Evolutionary conservation across 1,284 basidiomycete genomes (phyloP), one percentile per base, ranked within the genome.

Genomic region (Pyrrhoderma lamaoense): DNA sequence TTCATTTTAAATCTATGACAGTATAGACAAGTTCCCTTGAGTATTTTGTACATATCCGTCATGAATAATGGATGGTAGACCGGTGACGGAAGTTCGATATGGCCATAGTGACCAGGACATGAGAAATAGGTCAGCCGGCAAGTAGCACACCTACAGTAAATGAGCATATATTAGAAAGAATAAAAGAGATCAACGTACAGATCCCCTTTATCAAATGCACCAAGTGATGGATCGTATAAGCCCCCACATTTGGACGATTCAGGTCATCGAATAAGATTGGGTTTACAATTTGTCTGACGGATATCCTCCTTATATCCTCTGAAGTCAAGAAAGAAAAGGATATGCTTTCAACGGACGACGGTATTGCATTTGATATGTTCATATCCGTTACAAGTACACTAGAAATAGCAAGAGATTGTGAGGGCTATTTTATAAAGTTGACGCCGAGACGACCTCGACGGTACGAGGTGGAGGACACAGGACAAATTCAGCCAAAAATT

Each of bases 91-190:
- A 99, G 81, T 61, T 98, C 93, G 59, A 99, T 95, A 69, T 99
- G 96, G n/a, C 96, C 96, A 72, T 91, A 99, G 69, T 99, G 96
- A 5, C 96, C 96, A 0, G 96, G 95, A 67, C 96, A 99, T 56
- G 86, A 85, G 69, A 87, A 98, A 62, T 91, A 93, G 45, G 83
- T 89, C 59, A 95, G 79, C 52, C 80, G 84, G 67, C 96, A 99
- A 68, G 96, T 97, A 59, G 88, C 74, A 68, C 96, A 99, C 57
- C 94, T 97, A 64, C 36, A 53, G n/a, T 18, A 8, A 31, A 11
- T 31, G 27, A 31, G 27, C 27, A 31, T 31, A 31, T 31, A 31
- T 5, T 31, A 5, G 11, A 39, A 40, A 39, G n/a, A 31, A 21
- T 18, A 42, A 22, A 42, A 19, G 47, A 53, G 25, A 14, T 42